Base-by-base conservation (phyloP, 768 basidiomycete genomes). In the Kwoniella newhampshirensis region DNA sequence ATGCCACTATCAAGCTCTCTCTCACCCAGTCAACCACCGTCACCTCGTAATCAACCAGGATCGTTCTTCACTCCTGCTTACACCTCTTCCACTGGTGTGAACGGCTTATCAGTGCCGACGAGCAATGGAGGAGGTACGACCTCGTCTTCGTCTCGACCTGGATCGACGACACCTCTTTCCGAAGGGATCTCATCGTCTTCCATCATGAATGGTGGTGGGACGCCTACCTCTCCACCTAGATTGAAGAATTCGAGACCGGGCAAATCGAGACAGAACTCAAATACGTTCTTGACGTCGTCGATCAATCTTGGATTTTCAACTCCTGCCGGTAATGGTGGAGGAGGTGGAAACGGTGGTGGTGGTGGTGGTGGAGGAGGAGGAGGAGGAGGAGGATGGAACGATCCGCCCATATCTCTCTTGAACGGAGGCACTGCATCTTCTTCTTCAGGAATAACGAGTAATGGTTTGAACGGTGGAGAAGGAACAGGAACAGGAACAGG, bases 301-400 rank as follows among this genome's bases (percentile, higher is more conserved):
- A n/a, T n/a, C n/a, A 41, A 41, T 21, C 47, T 35, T 32, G 48
- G 17, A 4, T 18, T 23, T 1, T 6, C 52, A 36, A 25, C 54
- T 44, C 17, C 42, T 57, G 55, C 30, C 36, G 36, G 26, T 45
- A n/a, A n/a, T n/a, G 27, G 18, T 44, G 27, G 21, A 48, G 30
- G 26, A 15, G 6, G 30, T 12, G 42, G 42, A 11, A 11, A 8
- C 42, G n/a, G n/a, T n/a, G n/a, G n/a, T n/a, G n/a, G n/a, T n/a
- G n/a, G n/a, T n/a, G n/a, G n/a, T n/a, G 45, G 20, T 11, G 45
- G 45, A 20, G 17, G 6, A 6, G 45, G n/a, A n/a, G n/a, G n/a
- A n/a, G n/a, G n/a, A n/a, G n/a, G 57, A 27, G 54, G 63, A 21
- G 71, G 71, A 25, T 76, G 75, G 75, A 76, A 76, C 35, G 75